A percentile compares a stretch with the other conserved stretches of the same genome.
phyloP scores from a whole-genome alignment of 352 stramenopile species.

The Phytophthora fragariaefolia region DNA sequence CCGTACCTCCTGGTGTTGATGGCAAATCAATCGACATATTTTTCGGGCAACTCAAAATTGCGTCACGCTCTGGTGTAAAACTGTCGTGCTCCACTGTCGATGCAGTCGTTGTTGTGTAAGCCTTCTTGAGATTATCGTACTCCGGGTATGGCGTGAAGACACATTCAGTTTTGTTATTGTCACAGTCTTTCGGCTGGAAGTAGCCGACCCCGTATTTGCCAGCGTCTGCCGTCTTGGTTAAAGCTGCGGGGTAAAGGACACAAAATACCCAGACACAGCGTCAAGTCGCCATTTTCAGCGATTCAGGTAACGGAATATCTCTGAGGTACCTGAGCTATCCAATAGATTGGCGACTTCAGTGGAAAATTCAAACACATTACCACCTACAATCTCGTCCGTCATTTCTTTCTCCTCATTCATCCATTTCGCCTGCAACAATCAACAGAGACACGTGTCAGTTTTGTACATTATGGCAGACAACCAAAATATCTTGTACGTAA shows the following conservation, averaged over 20 bases:
- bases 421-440: slow-evolving; percentile 52
- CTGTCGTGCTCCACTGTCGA: slow-evolving; percentile 49
- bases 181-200: slow-evolving; percentile 66
- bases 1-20: slow-evolving; percentile 33
- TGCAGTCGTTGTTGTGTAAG: slow-evolving; percentile 57
- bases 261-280: too few relatives aligned
- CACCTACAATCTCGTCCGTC: slow-evolving; percentile 66
- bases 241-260: too few relatives aligned
- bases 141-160: slow-evolving; percentile 64
- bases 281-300: too few relatives aligned
- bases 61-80: slow-evolving; percentile 45
- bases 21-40: slow-evolving; percentile 41
- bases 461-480: too few relatives aligned
- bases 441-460: neutral
- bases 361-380: slow-evolving; percentile 82
- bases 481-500: too few relatives aligned
- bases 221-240: slow-evolving; percentile 52
- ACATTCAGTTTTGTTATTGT: slow-evolving; percentile 55
- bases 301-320: neutral
- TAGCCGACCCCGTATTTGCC: slow-evolving; percentile 69
- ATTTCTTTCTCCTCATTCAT: slow-evolving; percentile 80
- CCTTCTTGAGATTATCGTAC: slow-evolving; percentile 60
- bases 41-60: slow-evolving; percentile 48
- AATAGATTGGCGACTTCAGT: slow-evolving; percentile 65
- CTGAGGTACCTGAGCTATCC: slow-evolving; percentile 34